Percentiles rank a stretch among this genome's conserved stretches.
These are phyloP conservation scores for Wolfiporia cocos DNA, from an alignment of 1,284 basidiomycete species.

Conservation along the genomic window DNA sequence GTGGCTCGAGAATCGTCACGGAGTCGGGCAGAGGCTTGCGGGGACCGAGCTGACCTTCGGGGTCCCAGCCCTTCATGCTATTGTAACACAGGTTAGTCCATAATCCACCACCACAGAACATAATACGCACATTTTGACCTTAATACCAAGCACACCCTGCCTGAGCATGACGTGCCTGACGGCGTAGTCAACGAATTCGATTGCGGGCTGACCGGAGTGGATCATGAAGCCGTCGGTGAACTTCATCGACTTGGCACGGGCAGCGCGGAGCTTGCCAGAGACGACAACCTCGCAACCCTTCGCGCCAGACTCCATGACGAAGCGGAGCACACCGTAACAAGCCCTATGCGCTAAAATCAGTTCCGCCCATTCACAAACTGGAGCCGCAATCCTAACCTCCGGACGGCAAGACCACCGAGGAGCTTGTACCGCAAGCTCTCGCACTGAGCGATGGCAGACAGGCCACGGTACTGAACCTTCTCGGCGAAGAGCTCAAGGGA, in stretches of 20 bases:
- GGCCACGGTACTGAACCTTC: conserved; percentile 98
- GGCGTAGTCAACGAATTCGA: conserved; percentile 97
- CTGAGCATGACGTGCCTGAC: conserved; percentile 98
- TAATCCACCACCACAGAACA: background rate
- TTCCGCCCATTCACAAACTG: too few species aligned
- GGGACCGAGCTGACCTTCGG: conserved; percentile 85
- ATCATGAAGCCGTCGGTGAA: conserved; percentile 99
- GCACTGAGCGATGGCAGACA: conserved; percentile 98
- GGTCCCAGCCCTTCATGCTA: conserved; percentile 97
- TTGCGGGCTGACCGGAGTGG: conserved; percentile 98
- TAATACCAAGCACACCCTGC: conserved; percentile 99
- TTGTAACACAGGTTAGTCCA: conserved; percentile 10
- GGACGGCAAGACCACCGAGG: conserved; percentile 98
- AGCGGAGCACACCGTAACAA: conserved; percentile 99
- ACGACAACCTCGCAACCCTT: conserved; percentile 99
- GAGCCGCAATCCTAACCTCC: conserved; percentile 72
- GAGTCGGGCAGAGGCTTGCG: conserved; percentile 94
- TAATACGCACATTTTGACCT: conserved; percentile 91
- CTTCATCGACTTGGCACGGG: conserved; percentile 99
- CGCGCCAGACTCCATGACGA: conserved; percentile 99
- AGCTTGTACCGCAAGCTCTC: conserved; percentile 99
- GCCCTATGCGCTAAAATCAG: too few species aligned
- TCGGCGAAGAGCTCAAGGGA: conserved; percentile 99
- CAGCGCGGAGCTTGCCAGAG: conserved; percentile 98
- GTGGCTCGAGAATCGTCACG: conserved; percentile 87